phyloP scores from a whole-genome alignment of 768 basidiomycete genomes.

The Lentinula aciculospora region DNA sequence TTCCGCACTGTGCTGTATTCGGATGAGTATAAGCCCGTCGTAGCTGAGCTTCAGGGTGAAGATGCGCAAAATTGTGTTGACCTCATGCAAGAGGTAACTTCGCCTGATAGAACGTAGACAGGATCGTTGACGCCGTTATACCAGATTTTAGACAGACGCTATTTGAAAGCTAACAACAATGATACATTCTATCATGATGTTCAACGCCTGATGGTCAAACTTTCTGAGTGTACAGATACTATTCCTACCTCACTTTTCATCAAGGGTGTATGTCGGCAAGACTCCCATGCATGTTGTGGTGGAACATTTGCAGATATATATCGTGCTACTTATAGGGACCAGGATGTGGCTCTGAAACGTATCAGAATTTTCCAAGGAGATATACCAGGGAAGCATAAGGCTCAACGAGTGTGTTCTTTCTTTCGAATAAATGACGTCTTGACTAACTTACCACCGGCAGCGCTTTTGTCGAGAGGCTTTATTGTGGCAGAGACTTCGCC shows the following conservation, averaged over 20 bases:
- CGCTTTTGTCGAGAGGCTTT: slow-evolving; percentile 11
- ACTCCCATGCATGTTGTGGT: slow-evolving; percentile 8
- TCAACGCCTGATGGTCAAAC: slow-evolving; percentile 12
- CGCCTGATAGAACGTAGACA: background rate
- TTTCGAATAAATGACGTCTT: background rate
- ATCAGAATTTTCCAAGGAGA: slow-evolving; percentile 9
- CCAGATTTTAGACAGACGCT: slow-evolving; percentile 15
- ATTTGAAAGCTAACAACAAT: slow-evolving; percentile 1
- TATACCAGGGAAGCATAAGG: background rate
- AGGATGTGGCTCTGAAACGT: slow-evolving; percentile 10
- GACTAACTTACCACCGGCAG: background rate
- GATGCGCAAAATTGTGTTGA: slow-evolving; percentile 16
- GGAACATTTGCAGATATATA: slow-evolving; percentile 17
- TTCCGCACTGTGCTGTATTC: slow-evolving; percentile 5
- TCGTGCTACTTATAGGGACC: slow-evolving; percentile 9
- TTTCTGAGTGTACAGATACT: slow-evolving; percentile 9
- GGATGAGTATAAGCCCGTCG: slow-evolving; percentile 9
- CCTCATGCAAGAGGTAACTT: slow-evolving; percentile 15
- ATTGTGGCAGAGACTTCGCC: slow-evolving; percentile 13
- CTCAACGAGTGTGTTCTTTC: background rate
- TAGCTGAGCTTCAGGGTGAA: slow-evolving; percentile 12
- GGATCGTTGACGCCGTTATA: background rate
- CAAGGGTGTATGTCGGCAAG: slow-evolving; percentile 7
- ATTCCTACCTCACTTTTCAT: slow-evolving; percentile 14
- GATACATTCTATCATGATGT: slow-evolving; percentile 9